These are phyloP conservation scores for Actinomucor elegans DNA, from an alignment of 371 early-diverging fungal species.

Conservation along the genomic window DNA sequence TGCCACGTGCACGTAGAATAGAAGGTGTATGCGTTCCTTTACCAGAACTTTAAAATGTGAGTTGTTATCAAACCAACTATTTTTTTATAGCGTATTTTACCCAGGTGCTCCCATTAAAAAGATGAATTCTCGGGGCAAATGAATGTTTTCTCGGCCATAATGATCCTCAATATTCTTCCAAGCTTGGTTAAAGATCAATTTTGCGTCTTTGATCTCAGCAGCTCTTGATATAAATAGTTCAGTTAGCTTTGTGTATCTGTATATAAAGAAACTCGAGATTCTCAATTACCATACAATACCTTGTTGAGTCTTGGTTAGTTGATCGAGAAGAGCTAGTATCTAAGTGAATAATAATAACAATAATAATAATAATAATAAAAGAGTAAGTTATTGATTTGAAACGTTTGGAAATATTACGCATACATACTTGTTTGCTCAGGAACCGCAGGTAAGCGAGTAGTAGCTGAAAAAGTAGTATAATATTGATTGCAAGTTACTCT, in stretches of 20 bases:
- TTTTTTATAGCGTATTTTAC: conserved; percentile 18
- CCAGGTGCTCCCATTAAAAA: conserved; percentile 76
- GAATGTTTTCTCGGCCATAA: conserved; percentile 60
- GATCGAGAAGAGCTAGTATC: conserved; percentile 13
- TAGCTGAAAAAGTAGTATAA: conserved; percentile 12
- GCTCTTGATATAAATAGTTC: conserved; percentile 17
- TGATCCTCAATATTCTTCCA: conserved; percentile 68
- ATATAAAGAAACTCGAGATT: no score
- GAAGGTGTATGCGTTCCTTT: conserved; percentile 73
- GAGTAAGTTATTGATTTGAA: no score
- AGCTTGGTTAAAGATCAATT: conserved; percentile 68
- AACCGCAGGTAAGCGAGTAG: conserved; percentile 11
- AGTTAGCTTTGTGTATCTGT: no score
- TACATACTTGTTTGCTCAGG: conserved; percentile 20
- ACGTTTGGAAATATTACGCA: no score
- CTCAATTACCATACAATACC: conserved; percentile 16
- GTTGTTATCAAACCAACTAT: no score
- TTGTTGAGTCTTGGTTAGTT: conserved; percentile 6
- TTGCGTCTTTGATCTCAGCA: conserved; percentile 65
- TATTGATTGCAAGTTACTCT: no score
- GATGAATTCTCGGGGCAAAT: conserved; percentile 65
- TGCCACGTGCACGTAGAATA: conserved; percentile 61
- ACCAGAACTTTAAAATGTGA: conserved; percentile 53
- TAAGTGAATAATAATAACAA: no score
- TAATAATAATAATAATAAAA: no score